Conservation (phyloP, 1,284 basidiomycete species). For the Cryptococcus floricola region DNA sequence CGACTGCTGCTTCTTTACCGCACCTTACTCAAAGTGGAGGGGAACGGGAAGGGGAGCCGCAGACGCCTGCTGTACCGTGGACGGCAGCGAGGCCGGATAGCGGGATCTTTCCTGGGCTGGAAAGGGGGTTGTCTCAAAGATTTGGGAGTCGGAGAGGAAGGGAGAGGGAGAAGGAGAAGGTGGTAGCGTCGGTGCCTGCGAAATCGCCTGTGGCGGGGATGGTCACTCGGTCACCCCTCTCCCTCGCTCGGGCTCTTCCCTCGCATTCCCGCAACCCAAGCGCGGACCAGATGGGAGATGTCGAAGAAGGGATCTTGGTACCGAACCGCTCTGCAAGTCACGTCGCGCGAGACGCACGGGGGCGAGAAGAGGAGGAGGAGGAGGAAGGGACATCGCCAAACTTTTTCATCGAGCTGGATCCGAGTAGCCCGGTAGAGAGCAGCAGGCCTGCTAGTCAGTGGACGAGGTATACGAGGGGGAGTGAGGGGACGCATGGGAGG, state of each 20-base stretch:
- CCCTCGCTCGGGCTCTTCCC: background rate
- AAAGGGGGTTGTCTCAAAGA: background rate
- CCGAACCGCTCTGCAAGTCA: background rate
- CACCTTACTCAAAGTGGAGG: background rate
- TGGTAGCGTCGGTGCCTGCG: too few relatives aligned
- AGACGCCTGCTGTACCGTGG: conserved; percentile 14
- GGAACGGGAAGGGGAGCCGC: conserved; percentile 3
- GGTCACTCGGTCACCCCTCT: background rate
- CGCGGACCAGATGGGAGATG: background rate
- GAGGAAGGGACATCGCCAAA: conserved; percentile 6
- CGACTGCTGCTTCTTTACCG: background rate
- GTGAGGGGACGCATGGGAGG: background rate
- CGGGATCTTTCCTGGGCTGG: conserved; percentile 24
- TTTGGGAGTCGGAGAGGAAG: background rate
- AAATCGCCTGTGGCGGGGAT: background rate
- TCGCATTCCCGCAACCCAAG: background rate
- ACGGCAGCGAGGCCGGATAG: conserved; percentile 29
- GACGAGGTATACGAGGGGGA: conserved; percentile 4
- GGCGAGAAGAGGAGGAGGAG: background rate
- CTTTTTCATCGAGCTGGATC: conserved; percentile 29
- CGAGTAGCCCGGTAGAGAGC: conserved; percentile 25
- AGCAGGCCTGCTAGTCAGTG: conserved; percentile 15
- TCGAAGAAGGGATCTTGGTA: background rate
- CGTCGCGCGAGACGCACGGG: background rate
- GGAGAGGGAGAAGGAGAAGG: background rate